Percentiles rank a stretch among this genome's conserved stretches.
phyloP scores from a whole-genome alignment of 2,329 filamentous ascomycete genomes.

The Fusarium hostae region DNA sequence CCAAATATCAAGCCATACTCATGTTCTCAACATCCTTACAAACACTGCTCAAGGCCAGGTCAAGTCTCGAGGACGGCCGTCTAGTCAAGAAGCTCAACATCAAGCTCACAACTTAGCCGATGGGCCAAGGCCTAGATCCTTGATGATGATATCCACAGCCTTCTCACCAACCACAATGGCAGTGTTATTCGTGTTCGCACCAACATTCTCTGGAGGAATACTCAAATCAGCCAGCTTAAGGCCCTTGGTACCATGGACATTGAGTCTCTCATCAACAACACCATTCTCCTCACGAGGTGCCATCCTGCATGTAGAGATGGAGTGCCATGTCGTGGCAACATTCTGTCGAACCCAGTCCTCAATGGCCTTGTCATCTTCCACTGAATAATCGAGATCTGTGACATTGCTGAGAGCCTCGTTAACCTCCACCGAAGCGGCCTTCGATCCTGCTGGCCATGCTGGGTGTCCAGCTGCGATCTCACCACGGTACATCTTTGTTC shows the following conservation, averaged over 20 bases:
- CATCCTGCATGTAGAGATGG: slow-evolving; percentile 60
- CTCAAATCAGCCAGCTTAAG: slow-evolving; percentile 57
- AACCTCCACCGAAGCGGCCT: slow-evolving; percentile 58
- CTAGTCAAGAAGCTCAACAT: too few species aligned
- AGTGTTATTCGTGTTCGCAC: slow-evolving; percentile 61
- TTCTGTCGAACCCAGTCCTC: slow-evolving; percentile 56
- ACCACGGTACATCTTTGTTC: slow-evolving; percentile 64
- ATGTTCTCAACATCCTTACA: accelerated
- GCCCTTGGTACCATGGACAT: slow-evolving; percentile 55
- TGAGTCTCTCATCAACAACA: slow-evolving; percentile 51
- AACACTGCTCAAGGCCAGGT: too few species aligned
- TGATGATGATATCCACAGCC: slow-evolving; percentile 55
- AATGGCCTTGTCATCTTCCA: slow-evolving; percentile 62
- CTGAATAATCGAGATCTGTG: slow-evolving; percentile 58
- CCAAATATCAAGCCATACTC: background rate
- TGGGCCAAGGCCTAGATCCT: slow-evolving; percentile 46
- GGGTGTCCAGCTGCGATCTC: slow-evolving; percentile 58
- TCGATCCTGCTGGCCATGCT: slow-evolving; percentile 54
- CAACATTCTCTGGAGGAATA: slow-evolving; percentile 54
- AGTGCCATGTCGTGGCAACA: slow-evolving; percentile 59
- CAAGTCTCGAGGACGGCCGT: too few species aligned
- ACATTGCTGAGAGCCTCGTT: slow-evolving; percentile 51
- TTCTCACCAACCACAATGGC: slow-evolving; percentile 62
- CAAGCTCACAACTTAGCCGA: background rate
- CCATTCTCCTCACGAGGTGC: slow-evolving; percentile 53